phyloP scores from a whole-genome alignment of 441 rosid species.

The Adansonia gregorii region DNA sequence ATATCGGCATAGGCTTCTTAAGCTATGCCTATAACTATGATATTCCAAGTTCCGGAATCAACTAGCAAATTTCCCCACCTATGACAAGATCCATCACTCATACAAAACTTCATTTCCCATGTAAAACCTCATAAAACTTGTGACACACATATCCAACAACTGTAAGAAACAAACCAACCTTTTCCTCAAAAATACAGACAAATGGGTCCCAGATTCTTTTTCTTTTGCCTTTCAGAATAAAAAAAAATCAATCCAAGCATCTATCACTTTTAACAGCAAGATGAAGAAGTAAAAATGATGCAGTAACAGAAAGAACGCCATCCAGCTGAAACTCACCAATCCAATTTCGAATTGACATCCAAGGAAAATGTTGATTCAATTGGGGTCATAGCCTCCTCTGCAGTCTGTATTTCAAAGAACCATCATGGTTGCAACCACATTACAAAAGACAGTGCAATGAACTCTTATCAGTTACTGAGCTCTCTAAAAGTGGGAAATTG shows the following conservation, averaged over 20 bases:
- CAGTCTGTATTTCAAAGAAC: slow-evolving; percentile 51
- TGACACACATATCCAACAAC: neutral
- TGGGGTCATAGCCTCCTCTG: slow-evolving; percentile 80
- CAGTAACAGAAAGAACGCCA: neutral
- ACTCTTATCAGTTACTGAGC: slow-evolving; percentile 5
- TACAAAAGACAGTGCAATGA: slow-evolving; percentile 2
- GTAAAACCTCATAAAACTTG: neutral
- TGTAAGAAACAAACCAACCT: neutral
- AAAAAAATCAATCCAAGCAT: neutral
- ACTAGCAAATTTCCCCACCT: neutral
- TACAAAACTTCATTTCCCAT: slow-evolving; percentile 5
- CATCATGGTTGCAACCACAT: slow-evolving; percentile 18
- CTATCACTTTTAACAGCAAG: neutral
- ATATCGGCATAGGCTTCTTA: slow-evolving; percentile 27
- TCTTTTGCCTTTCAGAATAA: neutral
- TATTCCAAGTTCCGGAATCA: neutral
- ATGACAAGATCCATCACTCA: slow-evolving; percentile 10
- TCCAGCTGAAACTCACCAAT: slow-evolving; percentile 56
- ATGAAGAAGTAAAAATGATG: neutral
- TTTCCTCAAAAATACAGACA: slow-evolving; percentile 19
- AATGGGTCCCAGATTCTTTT: neutral
- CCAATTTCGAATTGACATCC: slow-evolving; percentile 67
- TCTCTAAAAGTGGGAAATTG: slow-evolving; percentile 1
- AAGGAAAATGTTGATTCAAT: slow-evolving; percentile 76
- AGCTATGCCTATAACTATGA: slow-evolving; percentile 21